Evolutionary conservation across 2,329 filamentous ascomycete genomes (phyloP), one percentile per base, ranked within the genome.

Genomic region (Hawksworthiomyces lignivorus): DNA sequence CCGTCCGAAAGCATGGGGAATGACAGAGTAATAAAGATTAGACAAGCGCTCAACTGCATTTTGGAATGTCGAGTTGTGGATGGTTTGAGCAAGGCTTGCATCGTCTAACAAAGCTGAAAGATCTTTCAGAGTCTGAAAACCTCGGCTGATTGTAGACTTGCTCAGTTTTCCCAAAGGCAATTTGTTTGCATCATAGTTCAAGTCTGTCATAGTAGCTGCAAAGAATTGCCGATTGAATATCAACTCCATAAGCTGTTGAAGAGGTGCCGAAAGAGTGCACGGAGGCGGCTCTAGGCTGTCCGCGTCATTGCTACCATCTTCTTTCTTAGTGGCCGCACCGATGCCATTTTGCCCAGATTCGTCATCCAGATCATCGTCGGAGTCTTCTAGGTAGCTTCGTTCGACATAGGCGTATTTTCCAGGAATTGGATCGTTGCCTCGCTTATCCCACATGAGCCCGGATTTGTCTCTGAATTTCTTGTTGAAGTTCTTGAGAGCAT

Each of bases 161-260:
- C 84, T 87, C 19, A 94, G 72, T 57, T 92, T 94, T 5, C 87
- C 88, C 1, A 94, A 67, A 0, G 87, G 87, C 30, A 94, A 67
- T 59, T 94, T 94, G 49, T 82, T 70, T 9, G 74, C 69, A 51
- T 87, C 81, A 51, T 87, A 87, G 50, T 84, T 84, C 50, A 87
- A 67, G 2, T 73, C 67, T 2, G 62, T 58, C 79, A 87, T 84
- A 27, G 77, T 75, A 17, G 72, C 71, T 18, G 75, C 68, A 59
- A 94, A 87, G 56, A 82, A 81, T 18, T 80, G 58, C 44, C 77
- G 72, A 58, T 94, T 89, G 69, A 94, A 94, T 46, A 95, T 94
- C 49, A 94, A 75, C 46, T 80, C 65, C 71, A 94, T 81, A 17
- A 94, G 65, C 8, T 77, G 64, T 55, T 87, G 80, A 4, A 87